Conservation (phyloP, 225 moss, liverwort and hornwort genomes). For the Physcomitrium patens region DNA sequence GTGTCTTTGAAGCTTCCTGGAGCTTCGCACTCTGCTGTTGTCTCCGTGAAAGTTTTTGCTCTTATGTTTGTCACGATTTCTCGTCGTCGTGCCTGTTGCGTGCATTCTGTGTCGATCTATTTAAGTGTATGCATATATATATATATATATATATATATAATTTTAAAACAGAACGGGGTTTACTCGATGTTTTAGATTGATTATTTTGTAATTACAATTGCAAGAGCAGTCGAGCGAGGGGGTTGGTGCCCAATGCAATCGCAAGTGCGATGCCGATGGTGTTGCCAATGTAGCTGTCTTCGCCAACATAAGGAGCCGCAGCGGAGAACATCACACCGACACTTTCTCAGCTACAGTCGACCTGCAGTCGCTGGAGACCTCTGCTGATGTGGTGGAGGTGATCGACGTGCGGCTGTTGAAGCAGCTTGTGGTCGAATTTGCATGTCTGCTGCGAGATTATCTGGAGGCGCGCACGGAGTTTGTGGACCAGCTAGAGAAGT, state of each 20-base stretch:
- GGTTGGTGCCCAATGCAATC: constrained; percentile 67
- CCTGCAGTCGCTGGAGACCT: constrained; percentile 64
- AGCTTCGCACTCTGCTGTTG: no score
- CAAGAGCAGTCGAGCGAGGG: constrained; percentile 10
- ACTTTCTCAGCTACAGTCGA: constrained; percentile 42
- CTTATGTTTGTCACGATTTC: no score
- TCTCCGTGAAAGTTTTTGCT: no score
- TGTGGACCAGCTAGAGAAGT: constrained; percentile 90
- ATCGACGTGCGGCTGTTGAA: constrained; percentile 87
- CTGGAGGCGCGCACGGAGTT: constrained; percentile 98
- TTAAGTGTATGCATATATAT: no score
- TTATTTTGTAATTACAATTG: constrained; percentile 13
- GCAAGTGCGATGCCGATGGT: constrained; percentile 73
- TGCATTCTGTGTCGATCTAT: no score
- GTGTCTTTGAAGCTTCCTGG: no score
- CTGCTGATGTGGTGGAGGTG: constrained; percentile 66
- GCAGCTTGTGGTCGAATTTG: constrained; percentile 89
- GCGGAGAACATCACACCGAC: not conserved
- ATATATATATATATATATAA: no score
- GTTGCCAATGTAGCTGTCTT: constrained; percentile 17
- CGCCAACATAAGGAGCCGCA: constrained; percentile 51
- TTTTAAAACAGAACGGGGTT: no score
- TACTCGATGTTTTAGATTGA: not conserved
- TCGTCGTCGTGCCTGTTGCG: no score
- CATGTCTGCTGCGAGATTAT: constrained; percentile 88